Evolutionary conservation across 2,329 filamentous ascomycete genomes (phyloP).

Genomic region (Chaetoscypha palmicola): DNA sequence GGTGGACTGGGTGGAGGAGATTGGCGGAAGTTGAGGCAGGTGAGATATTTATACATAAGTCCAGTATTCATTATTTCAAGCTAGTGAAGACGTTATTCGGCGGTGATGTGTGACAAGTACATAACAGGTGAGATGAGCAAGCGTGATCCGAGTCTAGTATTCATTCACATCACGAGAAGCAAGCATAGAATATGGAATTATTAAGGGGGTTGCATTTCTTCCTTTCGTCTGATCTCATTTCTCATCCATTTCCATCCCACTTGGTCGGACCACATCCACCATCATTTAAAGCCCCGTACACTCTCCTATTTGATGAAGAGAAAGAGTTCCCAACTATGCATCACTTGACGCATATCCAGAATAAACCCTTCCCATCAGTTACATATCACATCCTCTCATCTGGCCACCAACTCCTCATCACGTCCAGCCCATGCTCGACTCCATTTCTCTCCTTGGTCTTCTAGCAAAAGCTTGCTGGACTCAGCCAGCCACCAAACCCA

Average conservation of each 20-base stretch:
- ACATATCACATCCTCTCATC: conserved; percentile 4
- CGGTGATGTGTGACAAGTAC: too few relatives aligned
- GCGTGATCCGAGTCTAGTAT: too few relatives aligned
- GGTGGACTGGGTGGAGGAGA: too few relatives aligned
- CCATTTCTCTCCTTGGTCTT: conserved; percentile 5
- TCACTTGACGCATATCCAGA: conserved; percentile 17
- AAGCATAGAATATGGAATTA: too few relatives aligned
- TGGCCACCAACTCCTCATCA: neutral
- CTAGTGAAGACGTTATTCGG: too few relatives aligned
- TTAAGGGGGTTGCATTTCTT: conserved; percentile 18
- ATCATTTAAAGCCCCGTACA: conserved; percentile 13
- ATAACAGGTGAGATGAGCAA: too few relatives aligned
- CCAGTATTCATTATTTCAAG: too few relatives aligned
- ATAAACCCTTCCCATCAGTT: conserved; percentile 3
- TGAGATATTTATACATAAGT: too few relatives aligned
- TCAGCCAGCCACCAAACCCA: conserved; percentile 5
- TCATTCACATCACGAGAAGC: too few relatives aligned
- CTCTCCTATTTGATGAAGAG: conserved; percentile 12
- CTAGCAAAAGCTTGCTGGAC: conserved; percentile 1
- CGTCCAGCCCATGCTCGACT: conserved; percentile 1
- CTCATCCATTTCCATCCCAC: conserved; percentile 2
- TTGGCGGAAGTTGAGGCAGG: too few relatives aligned
- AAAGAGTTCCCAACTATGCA: conserved; percentile 3
- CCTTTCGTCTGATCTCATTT: conserved; percentile 15
- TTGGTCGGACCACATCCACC: neutral